Evolutionary conservation across 257 asterid species (phyloP).

Genomic region (Solanum habrochaites): DNA sequence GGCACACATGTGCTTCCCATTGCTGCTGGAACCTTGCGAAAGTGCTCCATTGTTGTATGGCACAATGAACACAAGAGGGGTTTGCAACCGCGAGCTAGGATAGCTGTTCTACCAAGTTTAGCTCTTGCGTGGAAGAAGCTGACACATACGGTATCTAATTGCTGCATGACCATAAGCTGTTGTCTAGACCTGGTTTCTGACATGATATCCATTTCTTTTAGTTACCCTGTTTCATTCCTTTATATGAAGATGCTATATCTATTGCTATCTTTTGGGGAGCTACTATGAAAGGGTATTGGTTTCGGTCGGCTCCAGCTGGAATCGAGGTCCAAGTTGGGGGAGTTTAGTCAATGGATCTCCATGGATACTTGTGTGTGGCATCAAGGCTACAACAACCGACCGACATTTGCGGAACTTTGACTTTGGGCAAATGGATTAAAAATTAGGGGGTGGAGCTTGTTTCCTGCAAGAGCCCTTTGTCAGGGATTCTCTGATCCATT

Average conservation of each 20-base stretch:
- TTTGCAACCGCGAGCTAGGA: neutral
- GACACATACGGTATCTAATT: no score
- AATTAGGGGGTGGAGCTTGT: no score
- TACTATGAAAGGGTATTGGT: neutral
- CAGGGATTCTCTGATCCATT: no score
- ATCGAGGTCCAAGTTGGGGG: neutral
- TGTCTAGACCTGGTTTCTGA: no score
- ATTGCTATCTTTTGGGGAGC: neutral
- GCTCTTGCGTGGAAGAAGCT: neutral
- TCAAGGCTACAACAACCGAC: no score
- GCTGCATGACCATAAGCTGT: no score
- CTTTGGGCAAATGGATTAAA: no score
- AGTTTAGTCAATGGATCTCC: neutral
- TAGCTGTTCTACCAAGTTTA: neutral
- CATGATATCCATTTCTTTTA: neutral
- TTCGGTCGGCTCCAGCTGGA: neutral
- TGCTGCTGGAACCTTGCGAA: no score
- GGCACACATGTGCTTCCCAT: no score
- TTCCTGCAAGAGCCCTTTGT: no score
- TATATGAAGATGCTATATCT: neutral
- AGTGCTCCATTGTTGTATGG: no score
- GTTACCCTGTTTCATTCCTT: neutral
- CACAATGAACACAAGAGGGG: constrained; percentile 7
- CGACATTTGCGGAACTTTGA: no score
- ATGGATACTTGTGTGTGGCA: neutral